A percentile compares a stretch with the other conserved stretches of the same genome.
Evolutionary conservation across 768 basidiomycete species (phyloP).

Genomic region (Candolleomyces efflorescens): DNA sequence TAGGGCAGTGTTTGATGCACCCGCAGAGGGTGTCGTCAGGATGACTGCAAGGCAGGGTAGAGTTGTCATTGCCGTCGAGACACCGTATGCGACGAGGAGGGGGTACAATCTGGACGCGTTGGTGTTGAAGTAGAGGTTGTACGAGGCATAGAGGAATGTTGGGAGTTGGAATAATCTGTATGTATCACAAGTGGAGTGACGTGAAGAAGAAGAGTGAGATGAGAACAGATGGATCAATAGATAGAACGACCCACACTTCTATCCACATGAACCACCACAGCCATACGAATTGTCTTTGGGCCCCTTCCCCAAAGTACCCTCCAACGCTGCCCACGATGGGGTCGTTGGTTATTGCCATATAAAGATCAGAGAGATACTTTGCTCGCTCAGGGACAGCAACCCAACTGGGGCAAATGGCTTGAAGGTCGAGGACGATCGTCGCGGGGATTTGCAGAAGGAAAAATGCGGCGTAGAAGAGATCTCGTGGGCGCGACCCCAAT

Average conservation of each 20-base stretch:
- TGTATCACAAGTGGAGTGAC: too few relatives aligned
- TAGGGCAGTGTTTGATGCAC: conserved; percentile 8
- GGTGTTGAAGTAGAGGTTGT: conserved; percentile 8
- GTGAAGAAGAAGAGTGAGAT: neutral
- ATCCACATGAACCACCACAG: conserved; percentile 60
- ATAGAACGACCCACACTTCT: conserved; percentile 46
- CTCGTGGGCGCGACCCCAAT: conserved; percentile 43
- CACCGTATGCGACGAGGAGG: conserved; percentile 68
- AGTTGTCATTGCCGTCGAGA: conserved; percentile 75
- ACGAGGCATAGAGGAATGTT: conserved; percentile 60
- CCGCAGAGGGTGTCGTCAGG: conserved; percentile 46
- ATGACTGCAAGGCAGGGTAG: conserved; percentile 64
- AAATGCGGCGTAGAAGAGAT: conserved; percentile 67
- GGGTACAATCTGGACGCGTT: conserved; percentile 41
- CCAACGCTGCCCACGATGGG: conserved; percentile 56
- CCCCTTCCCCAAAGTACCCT: conserved; percentile 1
- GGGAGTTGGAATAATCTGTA: conserved; percentile 69
- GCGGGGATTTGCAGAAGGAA: conserved; percentile 61
- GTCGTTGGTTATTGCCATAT: conserved; percentile 58
- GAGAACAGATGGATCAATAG: neutral
- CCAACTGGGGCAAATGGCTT: conserved; percentile 54
- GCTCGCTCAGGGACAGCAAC: conserved; percentile 40
- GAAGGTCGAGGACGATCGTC: conserved; percentile 67
- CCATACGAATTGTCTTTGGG: conserved; percentile 38
- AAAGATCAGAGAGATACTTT: conserved; percentile 44